Evolutionary conservation across 495 filamentous ascomycete species (phyloP), one percentile per base, ranked within the genome.

Genomic region (Podospora anserina): DNA sequence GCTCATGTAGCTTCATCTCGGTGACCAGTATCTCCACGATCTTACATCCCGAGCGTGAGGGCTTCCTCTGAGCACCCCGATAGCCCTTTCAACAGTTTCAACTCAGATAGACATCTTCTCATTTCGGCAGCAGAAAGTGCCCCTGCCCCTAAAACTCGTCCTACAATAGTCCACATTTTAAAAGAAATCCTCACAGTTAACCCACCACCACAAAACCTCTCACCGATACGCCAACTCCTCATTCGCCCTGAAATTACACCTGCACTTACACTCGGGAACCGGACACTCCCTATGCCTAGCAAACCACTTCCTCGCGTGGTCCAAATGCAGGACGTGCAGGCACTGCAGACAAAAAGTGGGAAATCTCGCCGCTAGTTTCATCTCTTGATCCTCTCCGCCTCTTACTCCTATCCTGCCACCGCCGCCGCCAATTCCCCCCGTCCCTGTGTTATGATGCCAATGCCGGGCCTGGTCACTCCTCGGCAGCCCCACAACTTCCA

Each of bases 271-370:
- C 71, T 95, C 93, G 1, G 93, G 89, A 20, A 96, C 91, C 0
- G 95, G 92, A 79, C 95, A 98, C 70, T 94, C 87, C 64, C 81
- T 84, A 77, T 96, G 90, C 64, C 86, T 84, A 39, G 79, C 82
- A 77, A 98, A 99, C 95, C 95, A 99, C 70, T 90, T 87, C 68
- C 87, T 82, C 13, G 93, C 92, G 78, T 98, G 95, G 72, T 94
- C 89, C 16, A 91, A 88, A 78, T 99, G 95, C 74, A 91, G 88
- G 15, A 92, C 92, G 81, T 99, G 95, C 73, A 91, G 90, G 76
- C 95, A 99, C 67, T 86, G 86, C 54, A 93, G 87, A 72, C 95
- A 99, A 74, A 97, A 96, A 0, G 88, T 90, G 60, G 94, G 85
- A 65, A 86, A 85, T 57, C 82, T 73, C 53, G 81, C 82, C 69